Evolutionary conservation across 2,329 filamentous ascomycete species (phyloP).

Genomic region (Neofusicoccum sp.): DNA sequence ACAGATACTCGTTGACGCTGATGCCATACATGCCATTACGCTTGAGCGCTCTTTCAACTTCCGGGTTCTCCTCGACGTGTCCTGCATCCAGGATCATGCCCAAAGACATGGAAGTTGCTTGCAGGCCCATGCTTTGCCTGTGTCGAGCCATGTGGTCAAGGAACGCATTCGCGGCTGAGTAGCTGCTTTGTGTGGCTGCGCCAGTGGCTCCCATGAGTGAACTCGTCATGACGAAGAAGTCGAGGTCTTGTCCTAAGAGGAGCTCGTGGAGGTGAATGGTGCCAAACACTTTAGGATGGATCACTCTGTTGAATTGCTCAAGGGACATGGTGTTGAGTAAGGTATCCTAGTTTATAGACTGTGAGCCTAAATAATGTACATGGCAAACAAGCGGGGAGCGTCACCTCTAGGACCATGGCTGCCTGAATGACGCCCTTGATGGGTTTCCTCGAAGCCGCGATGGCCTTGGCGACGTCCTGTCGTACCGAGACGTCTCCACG

Average conservation of each 20-base stretch:
- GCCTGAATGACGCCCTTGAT: constrained; percentile 36
- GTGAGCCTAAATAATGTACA: too few species aligned
- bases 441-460: background rate
- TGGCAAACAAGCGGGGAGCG: background rate
- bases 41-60: constrained; percentile 19
- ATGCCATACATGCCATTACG: constrained; percentile 32
- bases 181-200: constrained; percentile 56
- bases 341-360: constrained; percentile 18
- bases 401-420: constrained; percentile 31
- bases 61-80: constrained; percentile 25
- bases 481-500: constrained; percentile 25
- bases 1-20: constrained; percentile 55
- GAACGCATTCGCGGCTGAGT: constrained; percentile 55
- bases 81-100: constrained; percentile 23
- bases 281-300: constrained; percentile 56
- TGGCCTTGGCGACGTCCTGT: background rate
- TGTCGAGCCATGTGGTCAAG: constrained; percentile 36
- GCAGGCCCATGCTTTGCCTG: constrained; percentile 24
- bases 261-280: constrained; percentile 50
- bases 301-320: constrained; percentile 50
- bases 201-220: constrained; percentile 57
- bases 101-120: constrained; percentile 11
- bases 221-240: constrained; percentile 55
- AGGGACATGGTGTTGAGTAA: constrained; percentile 49
- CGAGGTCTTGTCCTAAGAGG: constrained; percentile 29